Conservation (phyloP, 768 basidiomycete species). For the Suillus clintonianus region DNA sequence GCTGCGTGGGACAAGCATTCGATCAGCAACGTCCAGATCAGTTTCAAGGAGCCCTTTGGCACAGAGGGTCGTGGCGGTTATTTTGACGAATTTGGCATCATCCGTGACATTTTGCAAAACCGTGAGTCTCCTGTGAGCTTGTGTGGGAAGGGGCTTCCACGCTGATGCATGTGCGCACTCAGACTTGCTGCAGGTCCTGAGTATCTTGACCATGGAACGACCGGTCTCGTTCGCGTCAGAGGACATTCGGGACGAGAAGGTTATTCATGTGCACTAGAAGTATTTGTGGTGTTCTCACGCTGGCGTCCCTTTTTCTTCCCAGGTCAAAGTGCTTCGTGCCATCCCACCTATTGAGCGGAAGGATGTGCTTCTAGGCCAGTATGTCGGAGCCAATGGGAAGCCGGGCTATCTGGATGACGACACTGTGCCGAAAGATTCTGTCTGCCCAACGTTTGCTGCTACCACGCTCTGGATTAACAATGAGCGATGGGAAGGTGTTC, state of each 20-base stretch:
- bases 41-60: constrained; percentile 99
- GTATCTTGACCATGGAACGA: constrained; percentile 95
- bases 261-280: constrained; percentile 28
- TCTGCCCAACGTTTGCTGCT: constrained; percentile 94
- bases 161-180: constrained; percentile 19
- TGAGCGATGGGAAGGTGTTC: constrained; percentile 97
- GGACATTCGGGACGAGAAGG: constrained; percentile 99
- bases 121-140: constrained; percentile 59
- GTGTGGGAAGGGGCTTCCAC: constrained; percentile 10
- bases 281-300: constrained; percentile 17
- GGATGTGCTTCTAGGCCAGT: constrained; percentile 93
- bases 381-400: constrained; percentile 84
- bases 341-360: constrained; percentile 78
- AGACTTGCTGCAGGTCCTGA: constrained; percentile 96
- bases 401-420: constrained; percentile 99
- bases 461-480: constrained; percentile 91
- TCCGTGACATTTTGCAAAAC: constrained; percentile 96
- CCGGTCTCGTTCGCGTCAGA: constrained; percentile 97
- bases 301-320: constrained; percentile 9
- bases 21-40: constrained; percentile 96
- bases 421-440: constrained; percentile 89
- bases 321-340: constrained; percentile 95
- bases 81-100: constrained; percentile 99
- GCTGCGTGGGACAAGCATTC: constrained; percentile 95
- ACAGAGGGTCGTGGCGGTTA: constrained; percentile 99